Evolutionary conservation across 2,329 filamentous ascomycete species (phyloP), one percentile per base, ranked within the genome.

Genomic region (Cladophialophora immunda): DNA sequence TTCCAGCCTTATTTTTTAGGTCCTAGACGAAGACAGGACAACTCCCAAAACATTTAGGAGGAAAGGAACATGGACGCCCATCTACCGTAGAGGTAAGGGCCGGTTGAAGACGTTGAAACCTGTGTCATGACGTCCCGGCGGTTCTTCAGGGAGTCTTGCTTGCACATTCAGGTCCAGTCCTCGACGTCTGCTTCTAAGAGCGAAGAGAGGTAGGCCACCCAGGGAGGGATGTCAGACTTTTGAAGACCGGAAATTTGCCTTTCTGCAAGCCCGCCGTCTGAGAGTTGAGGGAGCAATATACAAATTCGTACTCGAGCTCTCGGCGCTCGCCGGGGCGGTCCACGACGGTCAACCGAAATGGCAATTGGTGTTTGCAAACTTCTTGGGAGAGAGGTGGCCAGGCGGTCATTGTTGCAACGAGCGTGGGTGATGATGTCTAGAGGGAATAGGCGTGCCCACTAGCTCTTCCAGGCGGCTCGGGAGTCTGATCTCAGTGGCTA

Each of bases 171-270:
- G 22, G 19, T 9, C 8, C 8, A 25, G 19, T 50, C 45, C 7
- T 25, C 45, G 8, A 50, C 11, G 19, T 11, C 19, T 25, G 45
- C 45, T 25, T 50, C 22, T 50, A 15, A 13, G 7, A 45, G n/a
- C 15, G 41, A 38, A 54, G 58, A 15, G 34, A 30, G 29, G 15
- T 13, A 4, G 32, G 22, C 19, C 19, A 34, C 47, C 47, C 57
- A 22, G 54, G 58, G 13, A 30, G 45, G 58, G 27, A 29, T 36
- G 45, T 61, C 58, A 53, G 58, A 61, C 30, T 61, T 53, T 61
- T 52, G 58, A 45, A 36, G 27, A 8, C 30, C 45, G 47, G 7
- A 17, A 13, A 61, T 19, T 53, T 22, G 45, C 58, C 58, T 61
- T 30, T 38, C 13, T 45, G 34, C 32, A 58, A 27, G 57, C 27